A percentile compares a stretch with the other conserved stretches of the same genome.
Evolutionary conservation across 306 rosid species (phyloP).

Genomic region (Vicia faba): DNA sequence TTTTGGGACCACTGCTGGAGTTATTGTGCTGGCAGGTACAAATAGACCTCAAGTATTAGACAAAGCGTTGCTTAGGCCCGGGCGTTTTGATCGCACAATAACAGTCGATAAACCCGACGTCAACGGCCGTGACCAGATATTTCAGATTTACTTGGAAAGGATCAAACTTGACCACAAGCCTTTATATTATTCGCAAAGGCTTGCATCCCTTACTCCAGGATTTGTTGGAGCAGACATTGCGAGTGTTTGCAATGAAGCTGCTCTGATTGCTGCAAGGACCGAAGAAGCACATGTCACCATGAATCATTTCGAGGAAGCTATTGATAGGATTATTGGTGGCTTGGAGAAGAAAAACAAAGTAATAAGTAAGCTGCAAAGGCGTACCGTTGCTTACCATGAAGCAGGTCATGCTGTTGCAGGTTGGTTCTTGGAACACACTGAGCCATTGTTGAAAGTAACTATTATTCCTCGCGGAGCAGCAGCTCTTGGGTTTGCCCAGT

Average conservation of each 20-base stretch:
- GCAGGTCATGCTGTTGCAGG: conserved; percentile 94
- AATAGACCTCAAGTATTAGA: conserved; percentile 95
- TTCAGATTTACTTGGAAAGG: conserved; percentile 77
- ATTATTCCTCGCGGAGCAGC: conserved; percentile 41
- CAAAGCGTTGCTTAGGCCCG: conserved; percentile 90
- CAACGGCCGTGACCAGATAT: conserved; percentile 86
- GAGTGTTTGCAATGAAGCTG: conserved; percentile 95
- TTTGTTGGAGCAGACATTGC: conserved; percentile 99
- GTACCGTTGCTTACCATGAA: conserved; percentile 95
- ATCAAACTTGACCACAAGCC: conserved; percentile 85
- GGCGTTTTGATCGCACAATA: conserved; percentile 90
- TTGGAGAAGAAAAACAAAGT: conserved; percentile 98
- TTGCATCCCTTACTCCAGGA: conserved; percentile 95
- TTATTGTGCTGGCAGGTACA: conserved; percentile 97
- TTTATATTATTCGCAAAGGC: conserved; percentile 80
- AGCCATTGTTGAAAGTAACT: conserved; percentile 85
- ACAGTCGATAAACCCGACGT: conserved; percentile 84
- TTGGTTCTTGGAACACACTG: conserved; percentile 91
- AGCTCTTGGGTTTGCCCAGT: conserved; percentile 94
- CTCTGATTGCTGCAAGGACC: conserved; percentile 85
- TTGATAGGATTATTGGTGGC: conserved; percentile 94
- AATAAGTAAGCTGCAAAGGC: conserved; percentile 82
- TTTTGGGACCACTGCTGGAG: conserved; percentile 88
- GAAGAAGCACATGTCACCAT: conserved; percentile 62
- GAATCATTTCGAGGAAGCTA: conserved; percentile 84